Base-by-base conservation (phyloP, 208 protist genomes). In the Leishmania aethiopica region DNA sequence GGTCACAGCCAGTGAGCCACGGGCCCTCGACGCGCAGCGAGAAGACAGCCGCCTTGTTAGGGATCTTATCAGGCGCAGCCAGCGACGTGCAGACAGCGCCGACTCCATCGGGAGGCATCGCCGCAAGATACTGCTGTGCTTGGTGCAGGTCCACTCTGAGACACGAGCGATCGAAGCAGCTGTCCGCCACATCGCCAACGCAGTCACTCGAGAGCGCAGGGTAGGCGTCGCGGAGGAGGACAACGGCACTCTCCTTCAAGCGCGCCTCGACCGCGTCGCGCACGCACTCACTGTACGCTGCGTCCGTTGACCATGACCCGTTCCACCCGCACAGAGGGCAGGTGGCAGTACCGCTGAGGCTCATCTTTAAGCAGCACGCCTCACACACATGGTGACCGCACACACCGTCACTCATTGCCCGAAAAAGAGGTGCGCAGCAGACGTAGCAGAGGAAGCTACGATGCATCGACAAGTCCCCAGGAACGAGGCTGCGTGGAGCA, bases 321-420 rank as follows among this genome's bases (percentile, higher is more conserved):
- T 40, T 69, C 62, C 62, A 40, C 32, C 62, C 62, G 32, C 62
- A 69, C 32, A 69, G 28, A 37, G 32, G 62, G 32, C 62, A 69
- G 62, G 62, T 69, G 62, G 62, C 32, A 35, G 62, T 42, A 69
- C 62, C 62, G 15, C 32, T 42, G 62, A 69, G 15, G 62, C 62
- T 69, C 62, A 69, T 69, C 32, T 69, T 69, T 69, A 69, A 40
- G 62, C 32, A 69, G 35, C 32, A 69, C 62, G 62, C 35, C 62
- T 69, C 62, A 37, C 62, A 42, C 28, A 69, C 13, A 40, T 69
- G 62, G 35, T 69, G 62, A 22, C 35, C 62, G 62, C 62, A 69
- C 62, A 69, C 62, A 40, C 35, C 32, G 32, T 25, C 5, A 22
- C 32, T 40, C 62, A 69, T 69, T 37, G 62, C 62, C 15, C 13